Conservation (phyloP, 73 alveolate genomes). For the Paramecium tetraurelia region DNA sequence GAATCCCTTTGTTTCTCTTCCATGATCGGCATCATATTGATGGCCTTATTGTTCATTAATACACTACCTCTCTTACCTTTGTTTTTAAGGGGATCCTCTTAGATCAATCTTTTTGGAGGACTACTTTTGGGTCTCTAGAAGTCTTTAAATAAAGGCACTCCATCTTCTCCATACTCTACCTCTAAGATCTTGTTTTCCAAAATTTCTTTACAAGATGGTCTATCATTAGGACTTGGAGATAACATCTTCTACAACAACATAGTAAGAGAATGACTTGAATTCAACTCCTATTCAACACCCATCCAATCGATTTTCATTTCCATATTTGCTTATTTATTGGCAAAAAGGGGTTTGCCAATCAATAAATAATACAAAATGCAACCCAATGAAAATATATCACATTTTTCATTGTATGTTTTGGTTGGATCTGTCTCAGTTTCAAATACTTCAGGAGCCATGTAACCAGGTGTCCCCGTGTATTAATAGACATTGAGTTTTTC, state of each 20-base stretch:
- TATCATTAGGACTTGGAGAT: background rate
- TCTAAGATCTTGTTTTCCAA: slow-evolving; percentile 13
- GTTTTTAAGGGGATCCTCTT: background rate
- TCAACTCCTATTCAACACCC: slow-evolving; percentile 24
- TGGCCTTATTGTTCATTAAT: slow-evolving; percentile 28
- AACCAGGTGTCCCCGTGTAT: slow-evolving; percentile 61
- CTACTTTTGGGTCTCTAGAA: slow-evolving; percentile 50
- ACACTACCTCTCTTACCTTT: slow-evolving; percentile 15
- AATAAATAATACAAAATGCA: slow-evolving; percentile 56
- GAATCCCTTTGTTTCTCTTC: slow-evolving; percentile 38
- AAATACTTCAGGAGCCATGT: slow-evolving; percentile 71
- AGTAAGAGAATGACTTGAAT: slow-evolving; percentile 38
- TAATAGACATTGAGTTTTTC: slow-evolving; percentile 9
- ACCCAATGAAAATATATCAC: slow-evolving; percentile 68
- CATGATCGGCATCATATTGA: slow-evolving; percentile 38
- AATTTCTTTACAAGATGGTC: slow-evolving; percentile 46
- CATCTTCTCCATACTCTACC: slow-evolving; percentile 44
- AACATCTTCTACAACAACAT: slow-evolving; percentile 8
- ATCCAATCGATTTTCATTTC: slow-evolving; percentile 41
- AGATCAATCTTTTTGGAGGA: slow-evolving; percentile 28
- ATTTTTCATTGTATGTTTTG: slow-evolving; percentile 19
- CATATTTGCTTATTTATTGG: background rate
- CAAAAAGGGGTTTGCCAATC: slow-evolving; percentile 44
- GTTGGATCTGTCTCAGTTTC: slow-evolving; percentile 47
- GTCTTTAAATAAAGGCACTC: background rate